Evolutionary conservation across 768 basidiomycete genomes (phyloP).

Genomic region (Auricularia heimuer): DNA sequence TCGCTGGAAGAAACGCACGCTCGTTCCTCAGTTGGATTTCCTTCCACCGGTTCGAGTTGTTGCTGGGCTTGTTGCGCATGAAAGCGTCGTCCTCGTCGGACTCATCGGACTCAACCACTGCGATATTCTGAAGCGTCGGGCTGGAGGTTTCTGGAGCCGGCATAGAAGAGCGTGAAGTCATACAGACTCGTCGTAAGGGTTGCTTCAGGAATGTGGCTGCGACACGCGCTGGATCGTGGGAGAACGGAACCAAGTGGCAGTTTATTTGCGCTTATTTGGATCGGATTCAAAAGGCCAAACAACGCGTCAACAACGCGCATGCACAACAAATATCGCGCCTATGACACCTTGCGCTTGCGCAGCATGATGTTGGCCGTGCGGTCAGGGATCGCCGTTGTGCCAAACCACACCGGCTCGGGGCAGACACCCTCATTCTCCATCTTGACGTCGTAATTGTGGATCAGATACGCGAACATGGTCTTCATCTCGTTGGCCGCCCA

Average conservation of each 20-base stretch:
- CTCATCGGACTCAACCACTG: neutral
- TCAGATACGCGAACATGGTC: conserved; percentile 31
- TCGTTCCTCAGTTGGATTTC: neutral
- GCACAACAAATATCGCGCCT: no score
- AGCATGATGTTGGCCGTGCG: conserved; percentile 14
- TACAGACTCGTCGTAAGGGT: no score
- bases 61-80: neutral
- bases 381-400: conserved; percentile 20
- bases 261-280: no score
- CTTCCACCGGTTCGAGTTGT: neutral
- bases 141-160: neutral
- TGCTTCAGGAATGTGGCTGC: no score
- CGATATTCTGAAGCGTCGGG: neutral
- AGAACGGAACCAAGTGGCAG: no score
- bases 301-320: no score
- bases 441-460: conserved; percentile 32
- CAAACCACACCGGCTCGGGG: conserved; percentile 26
- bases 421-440: conserved; percentile 23
- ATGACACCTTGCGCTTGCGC: conserved; percentile 1
- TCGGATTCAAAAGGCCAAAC: no score
- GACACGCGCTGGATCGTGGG: no score
- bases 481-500: conserved; percentile 39
- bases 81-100: neutral
- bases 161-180: neutral
- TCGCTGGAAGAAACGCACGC: neutral